Percentiles rank a stretch among this genome's conserved stretches.
phyloP scores from a whole-genome alignment of 2,329 filamentous ascomycete species.

The Xylariaceae sp. region DNA sequence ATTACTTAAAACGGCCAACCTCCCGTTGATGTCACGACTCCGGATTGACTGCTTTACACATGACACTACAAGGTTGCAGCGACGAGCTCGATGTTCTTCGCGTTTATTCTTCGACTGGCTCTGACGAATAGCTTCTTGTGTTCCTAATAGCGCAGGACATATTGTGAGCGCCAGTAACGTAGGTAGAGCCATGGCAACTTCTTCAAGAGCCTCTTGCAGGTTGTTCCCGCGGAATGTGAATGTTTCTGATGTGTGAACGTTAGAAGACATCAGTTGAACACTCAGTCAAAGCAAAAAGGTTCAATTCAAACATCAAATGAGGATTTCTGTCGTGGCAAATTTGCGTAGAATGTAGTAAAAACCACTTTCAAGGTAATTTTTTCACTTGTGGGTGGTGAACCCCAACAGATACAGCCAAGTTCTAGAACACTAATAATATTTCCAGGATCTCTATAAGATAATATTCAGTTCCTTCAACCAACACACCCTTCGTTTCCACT shows the following conservation, averaged over 20 bases:
- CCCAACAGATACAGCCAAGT: slow-evolving; percentile 2
- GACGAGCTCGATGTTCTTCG: slow-evolving; percentile 52
- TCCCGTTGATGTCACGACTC: slow-evolving; percentile 48
- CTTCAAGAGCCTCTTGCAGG: slow-evolving; percentile 27
- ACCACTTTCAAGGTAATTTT: slow-evolving; percentile 11
- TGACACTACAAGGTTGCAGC: slow-evolving; percentile 50
- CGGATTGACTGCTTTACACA: slow-evolving; percentile 48
- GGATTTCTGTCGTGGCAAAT: slow-evolving; percentile 4
- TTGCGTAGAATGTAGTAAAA: slow-evolving; percentile 1
- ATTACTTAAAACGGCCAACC: slow-evolving; percentile 47
- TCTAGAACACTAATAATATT: slow-evolving; percentile 17
- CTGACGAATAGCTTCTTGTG: slow-evolving; percentile 53
- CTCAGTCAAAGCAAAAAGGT: neutral
- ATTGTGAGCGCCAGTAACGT: slow-evolving; percentile 46
- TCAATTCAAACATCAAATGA: slow-evolving; percentile 1
- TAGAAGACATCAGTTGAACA: slow-evolving; percentile 25
- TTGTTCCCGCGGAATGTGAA: slow-evolving; percentile 29
- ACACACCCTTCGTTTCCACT: slow-evolving; percentile 22
- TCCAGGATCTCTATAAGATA: slow-evolving; percentile 10
- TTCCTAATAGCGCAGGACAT: slow-evolving; percentile 49
- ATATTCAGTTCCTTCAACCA: slow-evolving; percentile 7
- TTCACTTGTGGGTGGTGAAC: neutral
- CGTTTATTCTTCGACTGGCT: slow-evolving; percentile 51
- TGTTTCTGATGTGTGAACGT: slow-evolving; percentile 23
- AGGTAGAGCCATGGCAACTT: slow-evolving; percentile 43